Evolutionary conservation across 176 grass and related monocot species (phyloP).

Genomic region (Guadua angustifolia): DNA sequence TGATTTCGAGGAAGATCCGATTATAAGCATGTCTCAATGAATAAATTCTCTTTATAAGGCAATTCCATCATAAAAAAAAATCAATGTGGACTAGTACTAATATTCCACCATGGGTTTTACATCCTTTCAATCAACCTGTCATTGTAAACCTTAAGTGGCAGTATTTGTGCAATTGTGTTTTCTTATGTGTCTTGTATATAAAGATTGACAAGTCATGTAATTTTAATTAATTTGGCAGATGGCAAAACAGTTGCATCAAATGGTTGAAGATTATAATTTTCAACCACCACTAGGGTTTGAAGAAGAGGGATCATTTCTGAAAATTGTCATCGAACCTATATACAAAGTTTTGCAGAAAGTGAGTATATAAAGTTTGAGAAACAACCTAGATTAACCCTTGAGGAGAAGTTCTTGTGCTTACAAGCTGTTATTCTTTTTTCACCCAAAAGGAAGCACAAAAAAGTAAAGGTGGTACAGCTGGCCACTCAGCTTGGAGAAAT

Average conservation of each 20-base stretch:
- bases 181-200: background rate
- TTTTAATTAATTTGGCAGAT: slow-evolving; percentile 57
- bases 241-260: slow-evolving; percentile 53
- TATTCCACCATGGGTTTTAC: background rate
- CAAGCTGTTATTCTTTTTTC: slow-evolving; percentile 35
- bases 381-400: background rate
- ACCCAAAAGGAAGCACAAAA: slow-evolving; percentile 63
- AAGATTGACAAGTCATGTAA: slow-evolving; percentile 15
- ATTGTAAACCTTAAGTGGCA: slow-evolving; percentile 19
- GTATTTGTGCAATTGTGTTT: background rate
- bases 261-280: slow-evolving; percentile 40
- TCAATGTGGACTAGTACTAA: slow-evolving; percentile 12
- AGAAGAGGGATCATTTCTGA: slow-evolving; percentile 66
- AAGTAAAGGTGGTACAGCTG: slow-evolving; percentile 62
- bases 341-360: slow-evolving; percentile 66
- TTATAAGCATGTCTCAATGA: slow-evolving; percentile 21
- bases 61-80: slow-evolving; percentile 23
- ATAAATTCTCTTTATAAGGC: slow-evolving; percentile 25
- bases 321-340: slow-evolving; percentile 58
- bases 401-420: slow-evolving; percentile 37
- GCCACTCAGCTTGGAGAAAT: slow-evolving; percentile 82
- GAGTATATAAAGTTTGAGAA: slow-evolving; percentile 39
- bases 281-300: slow-evolving; percentile 46
- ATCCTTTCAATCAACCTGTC: slow-evolving; percentile 1
- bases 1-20: background rate